Evolutionary conservation across 1,139 yeast genomes (phyloP).

Genomic region (Blastobotrys petasosporus): DNA sequence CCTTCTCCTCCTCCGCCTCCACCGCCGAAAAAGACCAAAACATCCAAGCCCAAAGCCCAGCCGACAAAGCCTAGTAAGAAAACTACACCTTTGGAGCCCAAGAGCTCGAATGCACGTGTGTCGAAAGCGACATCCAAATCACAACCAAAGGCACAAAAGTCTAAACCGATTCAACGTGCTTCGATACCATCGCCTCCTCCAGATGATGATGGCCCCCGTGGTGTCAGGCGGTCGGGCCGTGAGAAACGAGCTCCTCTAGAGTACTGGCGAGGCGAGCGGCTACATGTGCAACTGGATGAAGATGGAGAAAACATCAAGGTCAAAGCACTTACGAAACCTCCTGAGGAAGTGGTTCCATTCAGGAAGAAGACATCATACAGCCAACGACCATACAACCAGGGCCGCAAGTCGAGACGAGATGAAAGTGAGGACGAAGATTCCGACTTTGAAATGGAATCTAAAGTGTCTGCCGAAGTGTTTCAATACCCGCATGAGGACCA

Average conservation of each 20-base stretch:
- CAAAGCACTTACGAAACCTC: constrained; percentile 12
- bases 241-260: constrained; percentile 68
- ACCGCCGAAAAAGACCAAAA: constrained; percentile 16
- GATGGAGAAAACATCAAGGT: constrained; percentile 28
- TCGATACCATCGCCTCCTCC: background rate
- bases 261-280: constrained; percentile 78
- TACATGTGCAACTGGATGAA: constrained; percentile 48
- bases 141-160: constrained; percentile 14
- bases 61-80: background rate
- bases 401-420: constrained; percentile 10
- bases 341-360: constrained; percentile 10
- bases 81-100: background rate
- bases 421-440: constrained; percentile 21
- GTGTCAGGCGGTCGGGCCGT: constrained; percentile 50
- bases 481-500: constrained; percentile 43
- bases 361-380: background rate
- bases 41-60: background rate
- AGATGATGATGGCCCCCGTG: constrained; percentile 1
- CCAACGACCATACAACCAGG: background rate
- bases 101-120: background rate
- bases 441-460: constrained; percentile 41
- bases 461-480: constrained; percentile 42
- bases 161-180: constrained; percentile 2
- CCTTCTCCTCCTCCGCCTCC: constrained; percentile 11
- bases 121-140: constrained; percentile 1